Conservation (phyloP, 345 rosid species). For the Syzygium oleosum region DNA sequence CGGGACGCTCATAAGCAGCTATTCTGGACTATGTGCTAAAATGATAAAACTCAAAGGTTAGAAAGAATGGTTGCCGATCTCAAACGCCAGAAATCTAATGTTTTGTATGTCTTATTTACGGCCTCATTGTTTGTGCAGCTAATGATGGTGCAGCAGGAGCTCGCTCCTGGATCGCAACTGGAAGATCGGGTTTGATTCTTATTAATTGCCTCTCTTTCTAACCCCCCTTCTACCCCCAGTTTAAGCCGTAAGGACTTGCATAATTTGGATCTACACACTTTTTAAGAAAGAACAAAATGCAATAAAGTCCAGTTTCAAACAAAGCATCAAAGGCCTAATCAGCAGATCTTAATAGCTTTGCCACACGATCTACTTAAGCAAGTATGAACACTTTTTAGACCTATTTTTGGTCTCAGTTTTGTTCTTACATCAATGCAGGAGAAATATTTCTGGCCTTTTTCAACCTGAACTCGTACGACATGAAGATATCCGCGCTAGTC, state of each 20-base stretch:
- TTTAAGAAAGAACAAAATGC: not conserved
- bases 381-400: not conserved
- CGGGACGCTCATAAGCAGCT: constrained; percentile 60
- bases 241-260: not conserved
- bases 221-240: not conserved
- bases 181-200: constrained; percentile 44
- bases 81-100: not conserved
- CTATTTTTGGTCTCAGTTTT: not conserved
- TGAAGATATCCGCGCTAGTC: constrained; percentile 37
- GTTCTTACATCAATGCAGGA: constrained; percentile 12
- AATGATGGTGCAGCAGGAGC: constrained; percentile 33
- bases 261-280: not conserved
- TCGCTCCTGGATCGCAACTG: constrained; percentile 89
- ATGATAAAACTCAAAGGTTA: constrained; percentile 46
- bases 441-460: constrained; percentile 51
- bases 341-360: not conserved
- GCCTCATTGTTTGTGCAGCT: not conserved
- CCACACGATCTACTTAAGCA: not conserved
- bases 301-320: not conserved
- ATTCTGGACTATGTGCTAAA: constrained; percentile 76
- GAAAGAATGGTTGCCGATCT: not conserved
- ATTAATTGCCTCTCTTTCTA: not conserved
- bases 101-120: not conserved
- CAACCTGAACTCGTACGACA: constrained; percentile 37
- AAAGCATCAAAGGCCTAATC: not conserved